phyloP scores from a whole-genome alignment of 176 grass and related monocot genomes.

The Oryza brachyantha region DNA sequence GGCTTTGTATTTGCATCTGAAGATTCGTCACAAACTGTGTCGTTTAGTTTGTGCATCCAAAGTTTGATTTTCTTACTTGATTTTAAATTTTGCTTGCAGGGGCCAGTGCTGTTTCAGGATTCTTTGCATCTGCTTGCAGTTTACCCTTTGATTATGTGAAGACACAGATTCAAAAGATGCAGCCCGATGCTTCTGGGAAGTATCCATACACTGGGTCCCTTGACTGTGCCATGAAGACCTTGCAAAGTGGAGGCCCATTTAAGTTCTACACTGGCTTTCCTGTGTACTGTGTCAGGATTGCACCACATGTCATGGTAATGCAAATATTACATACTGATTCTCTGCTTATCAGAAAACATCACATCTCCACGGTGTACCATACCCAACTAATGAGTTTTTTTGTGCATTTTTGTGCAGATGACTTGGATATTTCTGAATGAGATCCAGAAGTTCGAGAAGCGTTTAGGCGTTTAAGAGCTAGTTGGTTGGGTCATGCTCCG shows the following conservation, averaged over 20 bases:
- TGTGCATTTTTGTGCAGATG: conserved; percentile 57
- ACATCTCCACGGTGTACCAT: background rate
- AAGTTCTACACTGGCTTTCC: conserved; percentile 98
- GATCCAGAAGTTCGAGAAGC: conserved; percentile 78
- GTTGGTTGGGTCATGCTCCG: background rate
- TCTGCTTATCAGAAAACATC: background rate
- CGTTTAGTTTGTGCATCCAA: background rate
- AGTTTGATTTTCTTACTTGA: background rate
- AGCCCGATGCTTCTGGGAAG: conserved; percentile 84
- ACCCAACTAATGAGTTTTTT: conserved; percentile 13
- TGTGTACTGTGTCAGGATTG: conserved; percentile 89
- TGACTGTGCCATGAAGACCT: conserved; percentile 82
- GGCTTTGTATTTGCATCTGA: background rate
- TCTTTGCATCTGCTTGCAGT: conserved; percentile 93
- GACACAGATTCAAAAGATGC: conserved; percentile 98
- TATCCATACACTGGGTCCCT: conserved; percentile 87
- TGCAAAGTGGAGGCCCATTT: conserved; percentile 80
- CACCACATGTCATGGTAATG: conserved; percentile 92
- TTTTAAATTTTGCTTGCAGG: conserved; percentile 50
- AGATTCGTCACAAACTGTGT: background rate
- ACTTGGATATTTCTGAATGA: conserved; percentile 99
- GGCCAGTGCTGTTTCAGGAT: conserved; percentile 88
- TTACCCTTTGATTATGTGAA: conserved; percentile 97
- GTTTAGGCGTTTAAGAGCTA: conserved; percentile 50
- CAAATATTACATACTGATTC: background rate